Evolutionary conservation across 1,139 yeast genomes (phyloP).

Genomic region (Scheffersomyces segobiensis): DNA sequence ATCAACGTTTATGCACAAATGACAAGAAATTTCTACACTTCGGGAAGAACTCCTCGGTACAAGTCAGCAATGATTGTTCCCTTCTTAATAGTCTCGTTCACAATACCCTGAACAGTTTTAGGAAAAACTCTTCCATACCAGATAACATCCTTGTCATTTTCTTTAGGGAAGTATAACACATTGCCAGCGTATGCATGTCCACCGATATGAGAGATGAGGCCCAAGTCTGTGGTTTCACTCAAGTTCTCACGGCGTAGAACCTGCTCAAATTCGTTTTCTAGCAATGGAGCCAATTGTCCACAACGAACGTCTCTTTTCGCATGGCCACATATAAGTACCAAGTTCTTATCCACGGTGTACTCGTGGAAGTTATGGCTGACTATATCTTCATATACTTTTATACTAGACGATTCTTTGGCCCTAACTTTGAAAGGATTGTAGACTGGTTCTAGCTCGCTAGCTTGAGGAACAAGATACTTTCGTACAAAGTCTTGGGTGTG

Average conservation of each 20-base stretch:
- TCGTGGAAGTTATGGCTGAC: conserved; percentile 19
- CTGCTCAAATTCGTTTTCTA: conserved; percentile 49
- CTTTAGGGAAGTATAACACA: conserved; percentile 52
- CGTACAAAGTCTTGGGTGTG: conserved; percentile 42
- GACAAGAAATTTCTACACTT: not conserved
- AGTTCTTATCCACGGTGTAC: conserved; percentile 17
- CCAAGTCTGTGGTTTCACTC: conserved; percentile 39
- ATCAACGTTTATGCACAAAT: not conserved
- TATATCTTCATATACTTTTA: not conserved
- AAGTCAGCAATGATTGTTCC: conserved; percentile 53
- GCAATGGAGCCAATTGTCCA: conserved; percentile 61
- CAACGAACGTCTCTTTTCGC: conserved; percentile 62
- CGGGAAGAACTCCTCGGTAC: conserved; percentile 43
- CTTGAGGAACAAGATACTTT: conserved; percentile 38
- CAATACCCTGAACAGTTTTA: conserved; percentile 64
- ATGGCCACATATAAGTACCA: conserved; percentile 68
- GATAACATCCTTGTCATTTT: conserved; percentile 39
- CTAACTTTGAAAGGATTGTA: conserved; percentile 34
- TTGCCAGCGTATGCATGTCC: conserved; percentile 84
- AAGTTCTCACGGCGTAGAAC: conserved; percentile 35
- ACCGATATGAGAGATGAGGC: conserved; percentile 67
- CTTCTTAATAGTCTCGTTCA: conserved; percentile 49
- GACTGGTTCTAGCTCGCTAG: conserved; percentile 13
- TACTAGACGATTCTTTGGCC: not conserved
- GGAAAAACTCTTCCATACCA: conserved; percentile 79